Conservation (phyloP, 1,139 yeast species). For the Debaryomyces singareniensis region DNA sequence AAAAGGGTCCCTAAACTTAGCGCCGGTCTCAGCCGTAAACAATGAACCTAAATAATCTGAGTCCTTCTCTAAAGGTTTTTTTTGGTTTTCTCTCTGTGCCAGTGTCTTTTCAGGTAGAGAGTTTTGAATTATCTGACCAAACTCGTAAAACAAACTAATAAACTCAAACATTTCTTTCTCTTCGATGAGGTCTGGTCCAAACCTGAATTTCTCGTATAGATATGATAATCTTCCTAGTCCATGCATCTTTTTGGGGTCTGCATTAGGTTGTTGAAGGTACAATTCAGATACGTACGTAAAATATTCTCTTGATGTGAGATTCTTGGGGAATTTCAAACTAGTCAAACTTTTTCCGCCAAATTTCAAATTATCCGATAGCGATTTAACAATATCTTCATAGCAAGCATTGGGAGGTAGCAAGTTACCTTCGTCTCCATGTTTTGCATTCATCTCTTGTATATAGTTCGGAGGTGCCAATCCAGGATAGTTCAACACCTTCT, state of each 20-base stretch:
- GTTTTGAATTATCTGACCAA: conserved; percentile 6
- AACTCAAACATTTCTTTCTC: conserved; percentile 58
- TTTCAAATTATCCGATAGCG: conserved; percentile 48
- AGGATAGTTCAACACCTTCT: conserved; percentile 44
- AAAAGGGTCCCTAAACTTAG: too few species aligned
- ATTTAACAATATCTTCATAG: conserved; percentile 58
- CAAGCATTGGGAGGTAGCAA: conserved; percentile 51
- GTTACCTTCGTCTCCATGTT: conserved; percentile 24
- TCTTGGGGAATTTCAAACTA: conserved; percentile 30
- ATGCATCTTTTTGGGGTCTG: conserved; percentile 10
- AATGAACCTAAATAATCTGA: too few species aligned
- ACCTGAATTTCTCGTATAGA: conserved; percentile 66
- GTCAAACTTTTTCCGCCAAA: conserved; percentile 35
- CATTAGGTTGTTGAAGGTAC: conserved; percentile 7
- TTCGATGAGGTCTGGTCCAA: conserved; percentile 55
- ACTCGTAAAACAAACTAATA: conserved; percentile 33
- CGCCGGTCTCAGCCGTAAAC: too few species aligned
- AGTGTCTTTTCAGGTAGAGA: background rate
- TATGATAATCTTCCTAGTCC: conserved; percentile 32
- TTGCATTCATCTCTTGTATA: conserved; percentile 23
- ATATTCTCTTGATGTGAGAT: conserved; percentile 44
- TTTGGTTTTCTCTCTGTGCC: too few species aligned
- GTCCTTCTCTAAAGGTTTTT: too few species aligned
- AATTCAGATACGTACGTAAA: conserved; percentile 18
- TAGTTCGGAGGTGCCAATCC: conserved; percentile 50